These are phyloP conservation scores for Corinectria fuckeliana DNA, from an alignment of 2,329 filamentous ascomycete species.

Conservation along the genomic window DNA sequence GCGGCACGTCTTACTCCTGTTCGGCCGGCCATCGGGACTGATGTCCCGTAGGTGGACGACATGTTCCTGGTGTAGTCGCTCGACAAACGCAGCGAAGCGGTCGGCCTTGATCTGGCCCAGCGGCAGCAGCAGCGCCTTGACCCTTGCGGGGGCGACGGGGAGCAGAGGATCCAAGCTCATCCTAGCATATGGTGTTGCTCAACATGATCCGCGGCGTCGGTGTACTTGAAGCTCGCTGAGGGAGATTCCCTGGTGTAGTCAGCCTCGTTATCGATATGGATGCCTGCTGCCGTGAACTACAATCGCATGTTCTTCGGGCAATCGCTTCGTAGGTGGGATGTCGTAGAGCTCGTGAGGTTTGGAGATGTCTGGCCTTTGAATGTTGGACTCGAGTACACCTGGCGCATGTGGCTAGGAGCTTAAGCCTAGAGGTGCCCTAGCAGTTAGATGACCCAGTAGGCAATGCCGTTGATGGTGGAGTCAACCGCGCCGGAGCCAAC, in stretches of 20 bases:
- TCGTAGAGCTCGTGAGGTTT: slow-evolving; percentile 12
- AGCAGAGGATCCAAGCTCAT: slow-evolving; percentile 92
- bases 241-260: slow-evolving; percentile 25
- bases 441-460: slow-evolving; percentile 19
- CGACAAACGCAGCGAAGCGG: slow-evolving; percentile 79
- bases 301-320: slow-evolving; percentile 24
- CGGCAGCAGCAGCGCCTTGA: slow-evolving; percentile 86
- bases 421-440: slow-evolving; percentile 25
- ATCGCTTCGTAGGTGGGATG: slow-evolving; percentile 9
- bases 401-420: slow-evolving; percentile 39
- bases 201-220: slow-evolving; percentile 41
- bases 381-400: slow-evolving; percentile 37
- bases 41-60: slow-evolving; percentile 86
- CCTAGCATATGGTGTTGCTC: slow-evolving; percentile 55
- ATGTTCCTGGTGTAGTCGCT: slow-evolving; percentile 78
- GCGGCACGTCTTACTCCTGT: slow-evolving; percentile 70
- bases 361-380: slow-evolving; percentile 19
- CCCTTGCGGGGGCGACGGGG: slow-evolving; percentile 88
- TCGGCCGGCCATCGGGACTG: slow-evolving; percentile 81
- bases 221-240: slow-evolving; percentile 23
- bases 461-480: slow-evolving; percentile 28
- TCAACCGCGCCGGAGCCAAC: slow-evolving; percentile 32
- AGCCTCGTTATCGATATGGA: slow-evolving; percentile 10
- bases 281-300: slow-evolving; percentile 1
- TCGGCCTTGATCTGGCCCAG: slow-evolving; percentile 84